Evolutionary conservation across 176 grass and related monocot species (phyloP), one percentile per base, ranked within the genome.

Genomic region (Secale cereale): DNA sequence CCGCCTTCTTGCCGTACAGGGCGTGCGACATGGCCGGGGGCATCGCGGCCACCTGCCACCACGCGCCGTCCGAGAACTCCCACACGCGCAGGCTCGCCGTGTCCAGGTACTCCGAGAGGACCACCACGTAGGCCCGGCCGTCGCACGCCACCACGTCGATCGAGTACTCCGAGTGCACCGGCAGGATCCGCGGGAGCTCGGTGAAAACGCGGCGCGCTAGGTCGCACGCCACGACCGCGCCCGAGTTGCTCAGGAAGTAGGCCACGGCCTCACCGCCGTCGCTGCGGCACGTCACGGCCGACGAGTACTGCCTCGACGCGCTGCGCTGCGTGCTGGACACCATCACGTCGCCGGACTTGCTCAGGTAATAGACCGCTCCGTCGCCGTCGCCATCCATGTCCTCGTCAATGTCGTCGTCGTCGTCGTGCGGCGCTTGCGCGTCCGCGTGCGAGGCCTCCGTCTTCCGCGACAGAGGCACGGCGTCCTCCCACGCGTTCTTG

Each of bases 71-170:
- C 29, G 41, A 72, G 87, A 88, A 88, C 79, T 91, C 91, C 97
- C 97, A 99, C 45, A 99, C 78, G 23, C 91, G 74, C 16, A 96
- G 71, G 87, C 88, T 97, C 10, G 97, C 84, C 4, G 94, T 82
- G 56, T 88, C 94, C 7, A 99, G 90, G 81, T 92, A 85, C 81
- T 97, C 94, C 65, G 97, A 92, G n/a, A 99, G 90, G 14, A 99
- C 94, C 10, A 92, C 90, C 8, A 75, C 90, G 72, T 88, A 82
- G 43, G 91, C 77, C 13, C 37, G 45, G 19, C 68, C 97, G 65
- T 28, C 74, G 83, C 86, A 96, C 5, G 89, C 88, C 10, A 92
- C 89, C 10, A 99, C 88, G 77, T 99, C 97, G 57, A 99, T 94
- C 12, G 97, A 94, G 94, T 99, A 90, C 86, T 99, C 94, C 7